A percentile compares a stretch with the other conserved stretches of the same genome.
Evolutionary conservation across 2,329 filamentous ascomycete species (phyloP).

Genomic region (Graphiopsis chlorocephala): DNA sequence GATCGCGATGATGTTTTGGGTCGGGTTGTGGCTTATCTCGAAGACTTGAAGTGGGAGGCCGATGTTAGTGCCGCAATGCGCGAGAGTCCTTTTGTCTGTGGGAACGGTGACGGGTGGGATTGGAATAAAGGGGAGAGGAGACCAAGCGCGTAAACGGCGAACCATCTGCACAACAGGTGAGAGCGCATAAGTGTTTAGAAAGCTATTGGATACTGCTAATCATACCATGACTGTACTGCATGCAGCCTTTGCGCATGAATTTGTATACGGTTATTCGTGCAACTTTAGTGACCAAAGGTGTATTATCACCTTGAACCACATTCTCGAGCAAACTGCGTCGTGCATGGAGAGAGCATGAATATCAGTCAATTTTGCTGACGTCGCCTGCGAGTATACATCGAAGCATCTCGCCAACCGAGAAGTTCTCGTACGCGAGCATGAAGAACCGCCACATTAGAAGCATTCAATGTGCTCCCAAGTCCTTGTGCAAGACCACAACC

Average conservation of each 20-base stretch:
- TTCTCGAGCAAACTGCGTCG: too few species aligned
- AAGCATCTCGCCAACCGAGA: too few species aligned
- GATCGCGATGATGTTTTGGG: slow-evolving; percentile 42
- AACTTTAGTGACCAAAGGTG: not conserved
- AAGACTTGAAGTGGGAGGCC: slow-evolving; percentile 48
- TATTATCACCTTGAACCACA: too few species aligned
- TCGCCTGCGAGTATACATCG: too few species aligned
- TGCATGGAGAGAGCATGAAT: too few species aligned
- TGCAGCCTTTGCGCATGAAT: not conserved
- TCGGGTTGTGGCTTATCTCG: slow-evolving; percentile 53
- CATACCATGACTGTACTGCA: not conserved
- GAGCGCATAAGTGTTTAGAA: not conserved
- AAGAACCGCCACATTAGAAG: too few species aligned
- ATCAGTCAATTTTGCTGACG: too few species aligned
- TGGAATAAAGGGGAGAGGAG: not conserved
- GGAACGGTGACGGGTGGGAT: not conserved
- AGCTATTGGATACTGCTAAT: not conserved
- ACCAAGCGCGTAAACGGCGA: not conserved
- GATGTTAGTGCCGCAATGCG: slow-evolving; percentile 49
- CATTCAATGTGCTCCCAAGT: too few species aligned
- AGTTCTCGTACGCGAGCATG: too few species aligned
- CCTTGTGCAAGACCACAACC: too few species aligned
- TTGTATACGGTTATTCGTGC: not conserved
- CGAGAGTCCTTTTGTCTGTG: slow-evolving; percentile 15
- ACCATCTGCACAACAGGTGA: not conserved